These are phyloP conservation scores for Sclerotinia minor DNA, from an alignment of 2,329 filamentous ascomycete species.

Conservation along the genomic window DNA sequence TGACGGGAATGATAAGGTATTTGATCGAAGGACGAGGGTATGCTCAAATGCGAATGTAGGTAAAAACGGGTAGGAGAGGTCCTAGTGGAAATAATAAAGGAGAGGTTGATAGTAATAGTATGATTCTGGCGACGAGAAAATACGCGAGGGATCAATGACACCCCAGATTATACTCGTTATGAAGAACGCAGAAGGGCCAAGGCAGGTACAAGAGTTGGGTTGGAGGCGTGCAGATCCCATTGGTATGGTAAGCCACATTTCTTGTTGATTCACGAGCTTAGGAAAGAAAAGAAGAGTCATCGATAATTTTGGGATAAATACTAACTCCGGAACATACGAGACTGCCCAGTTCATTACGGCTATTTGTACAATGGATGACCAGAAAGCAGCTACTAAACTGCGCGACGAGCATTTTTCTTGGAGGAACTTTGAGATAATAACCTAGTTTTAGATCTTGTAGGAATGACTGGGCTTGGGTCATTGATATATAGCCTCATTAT, in stretches of 20 bases:
- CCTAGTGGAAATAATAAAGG: constrained; percentile 53
- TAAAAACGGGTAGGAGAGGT: constrained; percentile 57
- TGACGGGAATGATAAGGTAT: constrained; percentile 67
- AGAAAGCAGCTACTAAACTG: constrained; percentile 59
- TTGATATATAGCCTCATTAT: constrained; percentile 45
- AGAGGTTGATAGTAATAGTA: constrained; percentile 53
- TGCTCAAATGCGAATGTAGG: constrained; percentile 55
- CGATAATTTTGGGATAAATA: neutral
- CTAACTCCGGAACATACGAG: constrained; percentile 54
- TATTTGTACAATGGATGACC: constrained; percentile 58
- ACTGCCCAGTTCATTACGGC: constrained; percentile 62
- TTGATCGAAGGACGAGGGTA: constrained; percentile 63
- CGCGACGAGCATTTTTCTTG: constrained; percentile 58
- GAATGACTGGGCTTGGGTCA: constrained; percentile 50
- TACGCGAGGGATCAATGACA: constrained; percentile 47
- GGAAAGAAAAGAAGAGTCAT: too few species aligned
- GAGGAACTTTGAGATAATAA: constrained; percentile 49
- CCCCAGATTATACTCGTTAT: constrained; percentile 58
- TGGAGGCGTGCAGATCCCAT: constrained; percentile 60
- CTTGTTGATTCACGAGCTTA: constrained; percentile 56
- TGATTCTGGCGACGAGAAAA: constrained; percentile 50
- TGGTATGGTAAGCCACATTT: constrained; percentile 73
- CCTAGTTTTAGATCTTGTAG: constrained; percentile 54
- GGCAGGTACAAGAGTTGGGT: constrained; percentile 50
- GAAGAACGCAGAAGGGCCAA: constrained; percentile 52